Percentiles rank a stretch among this genome's conserved stretches.
Evolutionary conservation across 148 eudicot species (phyloP).

Genomic region (Agrostemma githago): DNA sequence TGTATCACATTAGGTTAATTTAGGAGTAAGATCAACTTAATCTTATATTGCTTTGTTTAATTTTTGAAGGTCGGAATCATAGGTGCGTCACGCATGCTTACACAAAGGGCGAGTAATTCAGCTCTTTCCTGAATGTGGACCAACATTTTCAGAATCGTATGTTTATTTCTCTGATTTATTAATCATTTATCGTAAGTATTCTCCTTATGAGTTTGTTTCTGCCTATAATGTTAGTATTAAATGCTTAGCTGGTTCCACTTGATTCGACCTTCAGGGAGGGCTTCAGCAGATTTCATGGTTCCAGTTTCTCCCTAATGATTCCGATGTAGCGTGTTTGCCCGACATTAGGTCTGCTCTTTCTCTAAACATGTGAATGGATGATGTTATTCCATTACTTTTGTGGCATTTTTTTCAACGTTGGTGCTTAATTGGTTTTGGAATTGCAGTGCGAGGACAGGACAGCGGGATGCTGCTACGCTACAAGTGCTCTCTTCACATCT

Average conservation of each 20-base stretch:
- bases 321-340: conserved; percentile 45
- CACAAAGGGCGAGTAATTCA: background rate
- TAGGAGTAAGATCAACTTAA: too few relatives aligned
- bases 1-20: too few relatives aligned
- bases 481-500: conserved; percentile 76
- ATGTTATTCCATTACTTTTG: background rate
- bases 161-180: conserved; percentile 17
- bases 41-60: background rate
- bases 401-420: background rate
- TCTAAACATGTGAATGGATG: background rate
- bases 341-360: conserved; percentile 54
- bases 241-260: background rate
- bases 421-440: background rate
- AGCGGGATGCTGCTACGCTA: conserved; percentile 56
- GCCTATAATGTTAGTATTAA: background rate
- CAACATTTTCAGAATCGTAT: conserved; percentile 74
- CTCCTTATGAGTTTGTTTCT: background rate
- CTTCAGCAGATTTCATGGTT: conserved; percentile 87
- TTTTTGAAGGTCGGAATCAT: background rate
- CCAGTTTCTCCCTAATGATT: conserved; percentile 76
- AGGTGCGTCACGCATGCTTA: background rate
- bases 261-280: conserved; percentile 55
- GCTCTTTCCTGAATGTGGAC: conserved; percentile 59
- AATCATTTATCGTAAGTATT: background rate
- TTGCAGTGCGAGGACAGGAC: conserved; percentile 45